Percentiles rank a stretch among this genome's conserved stretches.
phyloP scores from a whole-genome alignment of 2,329 filamentous ascomycete species.

The Trichoderma afroharzianum region DNA sequence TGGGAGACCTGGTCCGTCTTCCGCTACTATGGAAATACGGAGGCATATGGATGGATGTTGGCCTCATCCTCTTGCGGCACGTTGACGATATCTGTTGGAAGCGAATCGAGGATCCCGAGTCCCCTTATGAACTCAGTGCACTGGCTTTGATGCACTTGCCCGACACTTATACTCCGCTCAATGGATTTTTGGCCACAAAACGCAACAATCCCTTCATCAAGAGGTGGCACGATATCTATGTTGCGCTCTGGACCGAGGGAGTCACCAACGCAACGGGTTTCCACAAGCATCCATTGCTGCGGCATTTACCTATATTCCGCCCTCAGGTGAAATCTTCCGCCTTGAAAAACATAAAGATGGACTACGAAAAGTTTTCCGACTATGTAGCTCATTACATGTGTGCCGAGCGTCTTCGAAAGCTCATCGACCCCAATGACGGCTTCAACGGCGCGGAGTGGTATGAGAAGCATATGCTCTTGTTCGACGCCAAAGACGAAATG shows the following conservation, averaged over 20 bases:
- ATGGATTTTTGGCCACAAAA: constrained; percentile 42
- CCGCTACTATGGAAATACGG: constrained; percentile 39
- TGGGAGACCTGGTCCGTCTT: constrained; percentile 45
- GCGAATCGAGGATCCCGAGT: constrained; percentile 33
- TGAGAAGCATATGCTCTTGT: constrained; percentile 30
- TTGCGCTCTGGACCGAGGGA: constrained; percentile 35
- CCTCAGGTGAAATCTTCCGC: background rate
- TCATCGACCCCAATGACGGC: constrained; percentile 32
- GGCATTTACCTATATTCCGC: background rate
- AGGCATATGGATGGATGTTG: constrained; percentile 43
- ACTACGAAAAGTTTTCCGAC: constrained; percentile 21
- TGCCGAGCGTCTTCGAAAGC: constrained; percentile 30
- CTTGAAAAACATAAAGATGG: constrained; percentile 3
- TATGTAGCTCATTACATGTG: constrained; percentile 32
- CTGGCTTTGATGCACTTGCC: constrained; percentile 2
- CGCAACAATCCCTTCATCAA: constrained; percentile 42
- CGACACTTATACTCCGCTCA: constrained; percentile 25
- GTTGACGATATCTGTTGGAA: constrained; percentile 43
- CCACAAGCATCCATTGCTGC: constrained; percentile 30
- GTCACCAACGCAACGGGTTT: constrained; percentile 30
- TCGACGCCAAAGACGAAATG: constrained; percentile 21
- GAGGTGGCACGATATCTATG: constrained; percentile 39
- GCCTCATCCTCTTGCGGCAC: constrained; percentile 39
- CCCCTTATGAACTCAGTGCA: constrained; percentile 29
- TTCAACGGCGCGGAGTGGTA: constrained; percentile 35